Base-by-base conservation (phyloP, 768 basidiomycete genomes). In the Rhizopogon sp. region DNA sequence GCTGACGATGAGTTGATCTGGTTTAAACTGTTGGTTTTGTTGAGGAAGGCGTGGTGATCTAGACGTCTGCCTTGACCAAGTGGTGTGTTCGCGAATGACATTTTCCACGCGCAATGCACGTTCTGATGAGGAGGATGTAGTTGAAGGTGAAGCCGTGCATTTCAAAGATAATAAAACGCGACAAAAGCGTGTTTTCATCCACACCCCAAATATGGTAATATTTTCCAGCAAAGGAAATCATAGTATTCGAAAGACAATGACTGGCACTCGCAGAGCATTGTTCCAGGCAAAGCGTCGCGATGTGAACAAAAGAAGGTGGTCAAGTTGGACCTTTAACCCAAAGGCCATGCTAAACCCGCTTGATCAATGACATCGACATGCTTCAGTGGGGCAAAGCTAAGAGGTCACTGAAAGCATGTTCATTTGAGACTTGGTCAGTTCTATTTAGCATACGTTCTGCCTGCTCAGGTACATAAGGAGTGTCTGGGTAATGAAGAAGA, bases 31-130 rank as follows among this genome's bases (percentile, higher is more conserved):
- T 10, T 33, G 6, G 31, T 1, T 65, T 87, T 88, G 57, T 83
- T 84, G 69, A 89, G 82, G 66, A 92, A 90, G 50, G 87, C 79
- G 69, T 77, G 75, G 69, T 86, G 88, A 80, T 90, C 88, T 68
- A 90, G 82, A 75, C 89, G 85, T 80, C 88, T 87, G 77, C 84
- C 86, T 83, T 89, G 85, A 74, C 85, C 86, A 61, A 90, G 73
- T 55, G 89, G 87, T 69, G 89, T 90, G 70, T 83, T 80, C 69
- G 87, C 79, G 83, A 92, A 92, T 72, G 88, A 90, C 89, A 92
- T 92, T 29, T 37, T 40, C 42, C 57, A 58, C 54, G 57, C 55
- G 47, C 43, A 35, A 35, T 40, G 44, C 59, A 60, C 59, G 59
- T 60, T 51, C 43, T 28, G 20, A 28, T 20, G 41, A 22, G 20